Base-by-base conservation (phyloP, 495 filamentous ascomycete species). In the Aspergillus sclerotioniger region DNA sequence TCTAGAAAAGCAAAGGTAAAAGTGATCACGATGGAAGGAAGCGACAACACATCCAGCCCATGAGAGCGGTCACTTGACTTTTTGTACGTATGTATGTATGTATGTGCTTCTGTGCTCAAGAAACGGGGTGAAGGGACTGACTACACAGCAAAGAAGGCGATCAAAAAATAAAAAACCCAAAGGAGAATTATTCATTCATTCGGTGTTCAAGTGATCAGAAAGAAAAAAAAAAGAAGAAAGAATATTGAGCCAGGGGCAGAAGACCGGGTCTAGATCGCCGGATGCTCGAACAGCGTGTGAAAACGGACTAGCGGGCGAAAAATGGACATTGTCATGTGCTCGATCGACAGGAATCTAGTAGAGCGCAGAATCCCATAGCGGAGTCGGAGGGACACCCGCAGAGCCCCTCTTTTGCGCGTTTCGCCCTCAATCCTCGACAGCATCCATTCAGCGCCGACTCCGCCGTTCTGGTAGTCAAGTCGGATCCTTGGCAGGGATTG, bases 311-410 rank as follows among this genome's bases (percentile, higher is more conserved):
- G 56, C 52, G 56, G 61, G 65, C 59, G 60, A 71, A 74, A 76
- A 73, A 64, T 68, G 62, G 57, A 65, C 64, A 56, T 57, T 71
- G 69, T 75, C 71, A 77, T 75, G 71, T 75, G 73, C 61, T 60
- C 68, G 71, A 75, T 75, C 68, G 68, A 71, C 69, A 45, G 13
- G 47, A 47, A 53, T 43, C 35, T 47, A 51, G 57, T 54, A 49
- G 20, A 53, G 44, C 9, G 19, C 9, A 33, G 20, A 13, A 19
- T 33, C 43, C 31, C 53, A 46, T 47, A 31, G 53, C 52, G 37
- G 52, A 44, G 35, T 21, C 53, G 28, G 44, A 59, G 20, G 31
- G 32, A 47, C 25, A 20, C 43, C 51, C 57, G 51, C 51, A 54
- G 57, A 47, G 52, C 58, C 58, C 58, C 58, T 60, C 58, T 50